Evolutionary conservation across 2,329 filamentous ascomycete genomes (phyloP).

Genomic region (Teratosphaeria gauchensis): DNA sequence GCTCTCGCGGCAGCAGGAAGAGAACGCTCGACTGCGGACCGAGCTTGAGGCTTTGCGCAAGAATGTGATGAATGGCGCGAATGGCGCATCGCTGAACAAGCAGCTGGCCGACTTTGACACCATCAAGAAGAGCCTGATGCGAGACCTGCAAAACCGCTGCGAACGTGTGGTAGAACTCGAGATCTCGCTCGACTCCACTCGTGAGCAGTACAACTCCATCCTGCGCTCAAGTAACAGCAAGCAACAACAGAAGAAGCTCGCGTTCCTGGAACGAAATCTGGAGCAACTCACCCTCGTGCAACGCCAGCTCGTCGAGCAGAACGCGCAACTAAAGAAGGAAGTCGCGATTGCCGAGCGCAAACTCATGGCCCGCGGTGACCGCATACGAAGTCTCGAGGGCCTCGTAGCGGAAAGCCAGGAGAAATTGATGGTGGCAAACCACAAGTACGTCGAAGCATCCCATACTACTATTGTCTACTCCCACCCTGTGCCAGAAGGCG

Average conservation of each 20-base stretch:
- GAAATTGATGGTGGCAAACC: conserved; percentile 93
- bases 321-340: conserved; percentile 95
- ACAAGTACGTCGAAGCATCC: conserved; percentile 59
- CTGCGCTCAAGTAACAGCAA: conserved; percentile 94
- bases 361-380: conserved; percentile 90
- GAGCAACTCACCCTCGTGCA: conserved; percentile 97
- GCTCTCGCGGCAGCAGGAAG: conserved; percentile 65
- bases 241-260: conserved; percentile 99
- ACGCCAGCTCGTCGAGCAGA: conserved; percentile 95
- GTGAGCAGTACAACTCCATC: conserved; percentile 99
- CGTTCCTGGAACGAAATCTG: conserved; percentile 93
- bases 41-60: conserved; percentile 77
- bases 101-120: conserved; percentile 98
- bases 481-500: neutral
- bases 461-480: neutral
- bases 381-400: conserved; percentile 86
- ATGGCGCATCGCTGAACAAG: conserved; percentile 56
- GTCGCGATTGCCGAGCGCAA: conserved; percentile 97
- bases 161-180: conserved; percentile 95
- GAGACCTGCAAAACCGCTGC: conserved; percentile 94
- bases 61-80: conserved; percentile 53
- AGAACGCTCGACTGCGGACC: conserved; percentile 70
- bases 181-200: conserved; percentile 91
- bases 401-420: conserved; percentile 95
- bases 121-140: conserved; percentile 99